These are phyloP conservation scores for Aspergillus proliferans DNA, from an alignment of 2,329 filamentous ascomycete species.

Conservation along the genomic window DNA sequence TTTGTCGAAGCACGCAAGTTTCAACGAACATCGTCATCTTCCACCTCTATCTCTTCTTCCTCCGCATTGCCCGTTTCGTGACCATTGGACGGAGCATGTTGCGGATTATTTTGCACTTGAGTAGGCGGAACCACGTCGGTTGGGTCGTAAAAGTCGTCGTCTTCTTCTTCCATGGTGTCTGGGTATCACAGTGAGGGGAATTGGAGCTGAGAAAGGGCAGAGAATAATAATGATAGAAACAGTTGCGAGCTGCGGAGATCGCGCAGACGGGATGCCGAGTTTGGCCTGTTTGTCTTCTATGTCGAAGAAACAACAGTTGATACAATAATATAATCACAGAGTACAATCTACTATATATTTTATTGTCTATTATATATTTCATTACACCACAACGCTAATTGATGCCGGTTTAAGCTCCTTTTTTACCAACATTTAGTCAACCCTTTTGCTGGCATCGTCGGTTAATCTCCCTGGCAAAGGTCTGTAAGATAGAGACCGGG, in stretches of 20 bases:
- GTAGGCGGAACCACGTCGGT: conserved; percentile 29
- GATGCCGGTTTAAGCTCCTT: no score
- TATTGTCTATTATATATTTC: not conserved
- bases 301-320: not conserved
- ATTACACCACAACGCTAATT: no score
- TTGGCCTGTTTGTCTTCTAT: conserved; percentile 16
- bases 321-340: not conserved
- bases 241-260: conserved; percentile 12
- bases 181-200: conserved; percentile 4
- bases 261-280: conserved; percentile 4
- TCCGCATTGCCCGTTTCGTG: conserved; percentile 34
- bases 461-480: no score
- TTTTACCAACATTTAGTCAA: no score
- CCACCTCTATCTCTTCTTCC: conserved; percentile 36
- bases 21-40: conserved; percentile 28
- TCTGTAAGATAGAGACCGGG: no score
- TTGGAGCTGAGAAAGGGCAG: conserved; percentile 1
- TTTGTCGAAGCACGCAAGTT: not conserved
- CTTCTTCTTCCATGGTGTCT: conserved; percentile 40
- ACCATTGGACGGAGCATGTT: conserved; percentile 20
- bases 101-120: conserved; percentile 23
- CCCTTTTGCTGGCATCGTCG: no score
- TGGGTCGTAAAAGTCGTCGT: conserved; percentile 43
- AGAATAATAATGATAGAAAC: conserved; percentile 4
- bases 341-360: not conserved